Evolutionary conservation across 805 yeast genomes (phyloP).

Genomic region (Metschnikowia proteae): DNA sequence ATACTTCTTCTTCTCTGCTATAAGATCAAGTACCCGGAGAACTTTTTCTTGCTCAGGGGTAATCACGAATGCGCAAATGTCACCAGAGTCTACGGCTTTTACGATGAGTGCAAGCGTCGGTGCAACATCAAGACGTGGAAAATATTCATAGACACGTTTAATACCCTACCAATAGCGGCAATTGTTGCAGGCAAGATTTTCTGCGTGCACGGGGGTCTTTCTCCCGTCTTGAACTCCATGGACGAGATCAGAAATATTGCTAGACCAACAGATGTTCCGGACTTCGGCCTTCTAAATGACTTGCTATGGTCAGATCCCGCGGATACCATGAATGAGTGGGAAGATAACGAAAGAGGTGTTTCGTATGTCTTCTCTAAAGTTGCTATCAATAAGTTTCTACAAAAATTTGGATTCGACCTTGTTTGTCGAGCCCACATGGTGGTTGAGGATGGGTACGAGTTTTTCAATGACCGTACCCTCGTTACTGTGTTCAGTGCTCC

Average conservation of each 20-base stretch:
- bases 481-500: conserved; percentile 77
- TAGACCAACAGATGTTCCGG: conserved; percentile 85
- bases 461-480: conserved; percentile 65
- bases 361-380: conserved; percentile 75
- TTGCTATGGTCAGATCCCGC: conserved; percentile 84
- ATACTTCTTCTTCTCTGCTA: conserved; percentile 82
- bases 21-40: conserved; percentile 95
- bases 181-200: conserved; percentile 93
- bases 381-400: conserved; percentile 72
- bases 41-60: conserved; percentile 87
- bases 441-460: conserved; percentile 76
- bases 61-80: conserved; percentile 98
- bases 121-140: conserved; percentile 93
- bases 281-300: conserved; percentile 73
- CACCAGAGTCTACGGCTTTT: conserved; percentile 94
- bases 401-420: conserved; percentile 72
- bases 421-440: conserved; percentile 89
- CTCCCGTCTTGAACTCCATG: conserved; percentile 69
- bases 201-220: conserved; percentile 82
- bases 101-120: conserved; percentile 95
- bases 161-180: conserved; percentile 93
- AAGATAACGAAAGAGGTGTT: conserved; percentile 82
- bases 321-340: conserved; percentile 81
- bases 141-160: conserved; percentile 88
- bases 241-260: conserved; percentile 73